phyloP scores from a whole-genome alignment of 306 rosid genomes.

The Castanea mollissima region DNA sequence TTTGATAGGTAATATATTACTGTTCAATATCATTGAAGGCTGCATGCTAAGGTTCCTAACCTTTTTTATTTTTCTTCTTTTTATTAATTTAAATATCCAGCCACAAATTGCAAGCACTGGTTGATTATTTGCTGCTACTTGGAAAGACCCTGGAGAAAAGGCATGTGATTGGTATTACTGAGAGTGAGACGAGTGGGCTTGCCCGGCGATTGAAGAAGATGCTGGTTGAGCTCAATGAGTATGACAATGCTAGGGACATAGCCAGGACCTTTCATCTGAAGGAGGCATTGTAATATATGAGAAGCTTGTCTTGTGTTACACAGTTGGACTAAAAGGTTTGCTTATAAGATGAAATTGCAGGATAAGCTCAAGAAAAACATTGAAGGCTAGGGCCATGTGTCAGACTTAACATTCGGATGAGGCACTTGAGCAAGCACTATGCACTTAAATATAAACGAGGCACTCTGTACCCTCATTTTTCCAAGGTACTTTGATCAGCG shows the following conservation, averaged over 20 bases:
- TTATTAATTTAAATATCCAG: conserved; percentile 33
- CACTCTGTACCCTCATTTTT: background rate
- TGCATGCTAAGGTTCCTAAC: no score
- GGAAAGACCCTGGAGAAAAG: conserved; percentile 79
- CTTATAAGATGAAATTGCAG: background rate
- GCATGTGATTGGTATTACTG: conserved; percentile 36
- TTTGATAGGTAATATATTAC: no score
- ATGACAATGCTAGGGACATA: conserved; percentile 76
- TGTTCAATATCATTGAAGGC: no score
- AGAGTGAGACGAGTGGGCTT: conserved; percentile 60
- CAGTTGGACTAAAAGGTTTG: background rate
- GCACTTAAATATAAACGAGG: background rate
- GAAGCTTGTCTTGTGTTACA: conserved; percentile 16
- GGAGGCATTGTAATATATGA: conserved; percentile 66
- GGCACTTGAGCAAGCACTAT: background rate
- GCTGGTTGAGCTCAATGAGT: conserved; percentile 86
- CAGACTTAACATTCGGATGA: background rate
- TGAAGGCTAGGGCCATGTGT: background rate
- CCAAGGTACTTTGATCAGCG: background rate
- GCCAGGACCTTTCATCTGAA: conserved; percentile 76
- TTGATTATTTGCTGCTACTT: conserved; percentile 60
- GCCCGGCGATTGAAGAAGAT: conserved; percentile 89
- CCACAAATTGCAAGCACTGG: conserved; percentile 74
- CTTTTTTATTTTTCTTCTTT: no score
- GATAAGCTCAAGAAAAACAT: background rate